These are phyloP conservation scores for Baorangia bicolor DNA, from an alignment of 768 basidiomycete species.

Conservation along the genomic window DNA sequence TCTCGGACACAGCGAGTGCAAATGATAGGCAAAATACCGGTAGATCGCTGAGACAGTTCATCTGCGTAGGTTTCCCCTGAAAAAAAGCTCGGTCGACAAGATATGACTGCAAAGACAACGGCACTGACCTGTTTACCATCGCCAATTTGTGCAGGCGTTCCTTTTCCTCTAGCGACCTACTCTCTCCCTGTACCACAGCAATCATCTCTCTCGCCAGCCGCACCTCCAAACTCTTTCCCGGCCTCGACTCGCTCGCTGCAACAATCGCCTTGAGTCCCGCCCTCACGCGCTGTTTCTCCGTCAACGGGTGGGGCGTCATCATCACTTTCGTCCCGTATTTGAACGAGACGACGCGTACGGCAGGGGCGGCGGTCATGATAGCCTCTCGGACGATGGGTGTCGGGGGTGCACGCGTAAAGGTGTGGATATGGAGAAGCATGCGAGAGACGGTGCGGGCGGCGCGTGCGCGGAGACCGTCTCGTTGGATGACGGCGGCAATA, in stretches of 20 bases:
- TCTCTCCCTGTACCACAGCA: slow-evolving; percentile 61
- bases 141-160: slow-evolving; percentile 63
- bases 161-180: slow-evolving; percentile 60
- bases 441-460: slow-evolving; percentile 55
- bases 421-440: slow-evolving; percentile 72
- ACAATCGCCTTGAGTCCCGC: slow-evolving; percentile 73
- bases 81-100: slow-evolving; percentile 3
- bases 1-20: too few relatives aligned
- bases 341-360: slow-evolving; percentile 58
- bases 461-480: slow-evolving; percentile 61
- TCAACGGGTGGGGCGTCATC: slow-evolving; percentile 66
- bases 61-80: slow-evolving; percentile 25
- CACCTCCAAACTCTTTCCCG: slow-evolving; percentile 60
- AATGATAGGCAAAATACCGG: neutral
- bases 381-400: slow-evolving; percentile 78
- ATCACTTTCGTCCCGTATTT: slow-evolving; percentile 66
- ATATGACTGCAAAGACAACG: neutral
- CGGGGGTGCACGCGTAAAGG: slow-evolving; percentile 74
- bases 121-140: slow-evolving; percentile 72
- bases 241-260: slow-evolving; percentile 53
- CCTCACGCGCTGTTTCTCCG: slow-evolving; percentile 75
- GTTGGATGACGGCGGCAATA: slow-evolving; percentile 60
- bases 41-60: neutral
- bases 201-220: slow-evolving; percentile 80
- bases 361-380: slow-evolving; percentile 65